Evolutionary conservation across 441 rosid species (phyloP), one percentile per base, ranked within the genome.

Genomic region (Eutrema salsugineum): DNA sequence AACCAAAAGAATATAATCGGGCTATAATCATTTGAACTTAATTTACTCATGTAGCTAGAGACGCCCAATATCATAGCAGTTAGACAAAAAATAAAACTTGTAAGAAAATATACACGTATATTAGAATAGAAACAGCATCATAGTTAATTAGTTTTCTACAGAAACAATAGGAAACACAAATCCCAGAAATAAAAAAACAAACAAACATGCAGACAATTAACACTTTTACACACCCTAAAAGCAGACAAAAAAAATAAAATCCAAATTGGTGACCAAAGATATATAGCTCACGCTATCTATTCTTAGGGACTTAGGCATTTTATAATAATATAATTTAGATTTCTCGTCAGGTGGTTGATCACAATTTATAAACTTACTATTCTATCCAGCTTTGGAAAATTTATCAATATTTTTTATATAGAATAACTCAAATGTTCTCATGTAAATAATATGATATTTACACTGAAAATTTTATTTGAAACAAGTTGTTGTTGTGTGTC

Each of bases 121-220:
- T 32, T 42, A 32, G 24, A 53, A 10, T 40, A 19, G 19, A 40
- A 66, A 47, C 59, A 66, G 0, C 5, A 58, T 42, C 40, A 42
- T 74, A 49, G 32, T 66, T 20, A 39, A 66, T 36, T 66, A 16
- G 28, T 53, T 44, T 43, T 43, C 3, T 61, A 58, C 39, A 44
- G 1, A 32, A 44, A 51, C n/a, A 35, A 44, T 15, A 32, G 14
- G 57, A 32, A 42, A 42, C 4, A 42, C 43, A 74, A 58, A 53
- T 60, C 47, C 15, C 17, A 68, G 1, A 75, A 36, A 35, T 36
- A 12, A 32, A 17, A 65, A 46, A 48, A 30, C n/a, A n/a, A 60
- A n/a, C 58, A 68, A 33, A 53, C 70, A 75, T 75, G 79, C 59
- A 39, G 79, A 62, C 75, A 62, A 68, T 68, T 46, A 75, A 66